Percentiles rank a stretch among this genome's conserved stretches.
These are phyloP conservation scores for Fusarium piperis DNA, from an alignment of 2,329 filamentous ascomycete species.

Conservation along the genomic window DNA sequence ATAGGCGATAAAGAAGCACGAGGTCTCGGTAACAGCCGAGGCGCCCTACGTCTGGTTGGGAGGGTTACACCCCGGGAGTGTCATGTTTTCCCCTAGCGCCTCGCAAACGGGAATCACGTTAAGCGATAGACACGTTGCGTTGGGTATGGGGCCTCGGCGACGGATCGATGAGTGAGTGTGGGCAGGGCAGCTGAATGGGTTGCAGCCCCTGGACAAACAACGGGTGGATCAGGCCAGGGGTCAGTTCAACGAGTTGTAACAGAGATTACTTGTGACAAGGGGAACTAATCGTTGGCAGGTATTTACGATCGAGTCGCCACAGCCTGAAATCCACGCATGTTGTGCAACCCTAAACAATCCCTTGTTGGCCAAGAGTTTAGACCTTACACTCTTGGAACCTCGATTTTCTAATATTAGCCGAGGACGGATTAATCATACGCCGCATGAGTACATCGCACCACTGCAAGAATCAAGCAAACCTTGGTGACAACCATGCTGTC, in stretches of 20 bases:
- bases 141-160: background rate
- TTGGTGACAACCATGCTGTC: constrained; percentile 8
- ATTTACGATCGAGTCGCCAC: background rate
- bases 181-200: background rate
- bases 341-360: background rate
- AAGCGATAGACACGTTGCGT: constrained; percentile 1
- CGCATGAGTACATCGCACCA: constrained; percentile 23
- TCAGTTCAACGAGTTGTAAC: background rate
- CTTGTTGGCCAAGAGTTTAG: background rate
- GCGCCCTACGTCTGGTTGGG: background rate
- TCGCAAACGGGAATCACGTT: constrained; percentile 18
- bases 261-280: background rate
- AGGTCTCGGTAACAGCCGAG: background rate
- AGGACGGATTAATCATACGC: constrained; percentile 14
- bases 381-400: constrained; percentile 3
- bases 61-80: background rate
- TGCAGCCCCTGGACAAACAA: background rate
- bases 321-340: background rate
- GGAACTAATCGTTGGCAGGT: background rate
- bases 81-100: background rate
- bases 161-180: background rate
- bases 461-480: constrained; percentile 8
- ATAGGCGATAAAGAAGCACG: background rate
- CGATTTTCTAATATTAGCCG: constrained; percentile 20
- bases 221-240: background rate